Conservation (phyloP, 305 asterid genomes). For the Plantago coronopus region DNA sequence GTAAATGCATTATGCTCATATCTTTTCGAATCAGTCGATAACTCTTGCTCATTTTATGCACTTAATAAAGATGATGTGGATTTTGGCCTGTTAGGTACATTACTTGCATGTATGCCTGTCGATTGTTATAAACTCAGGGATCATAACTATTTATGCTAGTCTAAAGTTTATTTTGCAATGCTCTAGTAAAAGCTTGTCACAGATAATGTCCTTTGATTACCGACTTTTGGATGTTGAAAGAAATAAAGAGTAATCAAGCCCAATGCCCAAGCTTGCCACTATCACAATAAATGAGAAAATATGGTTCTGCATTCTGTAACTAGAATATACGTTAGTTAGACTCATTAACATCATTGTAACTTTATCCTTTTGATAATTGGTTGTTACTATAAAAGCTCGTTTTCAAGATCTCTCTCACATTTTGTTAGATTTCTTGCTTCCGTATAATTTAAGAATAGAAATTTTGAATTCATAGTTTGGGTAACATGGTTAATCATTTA, state of each 20-base stretch:
- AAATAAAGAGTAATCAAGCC: background rate
- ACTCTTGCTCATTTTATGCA: background rate
- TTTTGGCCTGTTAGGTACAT: background rate
- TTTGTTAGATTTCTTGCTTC: background rate
- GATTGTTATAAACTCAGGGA: background rate
- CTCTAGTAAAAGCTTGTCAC: no score
- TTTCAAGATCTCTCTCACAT: background rate
- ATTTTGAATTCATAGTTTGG: no score
- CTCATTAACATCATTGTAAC: no score
- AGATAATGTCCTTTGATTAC: background rate
- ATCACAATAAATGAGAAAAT: background rate
- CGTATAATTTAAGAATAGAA: background rate
- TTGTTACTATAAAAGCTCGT: background rate
- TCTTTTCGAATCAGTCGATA: background rate
- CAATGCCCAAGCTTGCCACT: no score
- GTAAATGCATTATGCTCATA: constrained; percentile 33
- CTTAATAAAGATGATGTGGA: background rate
- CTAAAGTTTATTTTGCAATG: no score
- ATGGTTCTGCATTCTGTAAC: background rate
- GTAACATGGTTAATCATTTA: background rate
- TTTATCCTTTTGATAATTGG: background rate
- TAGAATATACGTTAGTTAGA: no score
- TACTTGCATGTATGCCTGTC: background rate
- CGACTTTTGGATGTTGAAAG: background rate
- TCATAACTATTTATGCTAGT: background rate